Evolutionary conservation across 2,329 filamentous ascomycete genomes (phyloP), one percentile per base, ranked within the genome.

Genomic region (Cadophora malorum): DNA sequence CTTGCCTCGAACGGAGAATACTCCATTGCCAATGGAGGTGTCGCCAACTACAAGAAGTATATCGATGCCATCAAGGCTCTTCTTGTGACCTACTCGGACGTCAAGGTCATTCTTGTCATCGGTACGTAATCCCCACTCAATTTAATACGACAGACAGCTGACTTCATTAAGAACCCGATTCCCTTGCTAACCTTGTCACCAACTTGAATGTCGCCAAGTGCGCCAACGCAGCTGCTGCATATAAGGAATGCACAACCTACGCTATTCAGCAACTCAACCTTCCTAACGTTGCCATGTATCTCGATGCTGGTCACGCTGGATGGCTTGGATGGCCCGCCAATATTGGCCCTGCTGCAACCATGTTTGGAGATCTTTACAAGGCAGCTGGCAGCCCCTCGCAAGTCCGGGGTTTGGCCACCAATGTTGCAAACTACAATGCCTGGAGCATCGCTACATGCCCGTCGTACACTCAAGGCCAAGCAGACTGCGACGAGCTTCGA

Each of bases 271-370:
- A 81, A 58, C 80, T 90, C 71, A 87, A 89, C 78, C 80, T 89
- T 35, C 79, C 83, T 69, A 90, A 90, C 75, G 87, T 90, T 31
- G 80, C 85, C 70, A 86, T 87, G 85, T 90, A 90, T 76, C 76
- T 90, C 23, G 88, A 90, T 72, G 87, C 86, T 9, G 87, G 86
- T 67, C 87, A 90, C 76, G 86, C 84, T 31, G 87, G 88, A 69
- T 90, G 88, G 88, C 81, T 90, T 53, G 87, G 87, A 74, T 90
- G 87, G 87, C 76, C 83, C 21, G 86, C 85, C 69, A 90, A 90
- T 79, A 82, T 87, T 56, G 71, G 72, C 6, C 84, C 84, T 6
- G 82, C 84, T 1, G 84, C 84, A 10, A 73, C 80, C 47, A 77
- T 86, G 19, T 86, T 81, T 74, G 82, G 78, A 3, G 55, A 79